A percentile compares a stretch with the other conserved stretches of the same genome.
Evolutionary conservation across 768 basidiomycete species (phyloP).

Genomic region (Kockovaella imperatae): DNA sequence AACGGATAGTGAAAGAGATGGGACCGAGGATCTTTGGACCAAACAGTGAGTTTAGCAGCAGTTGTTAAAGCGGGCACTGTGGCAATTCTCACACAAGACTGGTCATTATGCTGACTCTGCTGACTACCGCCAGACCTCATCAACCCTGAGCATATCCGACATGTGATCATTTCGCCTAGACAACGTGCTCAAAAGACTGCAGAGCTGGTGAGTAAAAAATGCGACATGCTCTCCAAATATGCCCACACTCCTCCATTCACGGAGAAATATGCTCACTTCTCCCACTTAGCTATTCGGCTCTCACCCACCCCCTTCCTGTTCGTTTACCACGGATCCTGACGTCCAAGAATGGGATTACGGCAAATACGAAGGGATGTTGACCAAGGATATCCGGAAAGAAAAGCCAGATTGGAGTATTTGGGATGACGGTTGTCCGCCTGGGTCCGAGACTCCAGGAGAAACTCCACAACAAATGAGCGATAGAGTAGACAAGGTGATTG

Average conservation of each 20-base stretch:
- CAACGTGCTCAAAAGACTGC: constrained; percentile 78
- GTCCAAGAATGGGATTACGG: constrained; percentile 75
- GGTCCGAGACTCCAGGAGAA: constrained; percentile 58
- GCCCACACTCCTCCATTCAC: background rate
- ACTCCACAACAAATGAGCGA: constrained; percentile 66
- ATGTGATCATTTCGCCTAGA: constrained; percentile 78
- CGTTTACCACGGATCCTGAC: constrained; percentile 30
- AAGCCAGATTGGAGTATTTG: constrained; percentile 70
- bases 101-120: constrained; percentile 1
- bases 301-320: constrained; percentile 22
- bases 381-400: constrained; percentile 65
- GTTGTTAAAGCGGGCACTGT: background rate
- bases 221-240: background rate
- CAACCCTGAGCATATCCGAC: constrained; percentile 68
- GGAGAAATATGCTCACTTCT: background rate
- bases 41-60: constrained; percentile 54
- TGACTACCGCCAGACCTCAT: constrained; percentile 55
- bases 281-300: constrained; percentile 35
- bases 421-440: constrained; percentile 75
- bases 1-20: constrained; percentile 59
- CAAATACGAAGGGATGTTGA: constrained; percentile 72
- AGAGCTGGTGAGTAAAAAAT: constrained; percentile 50
- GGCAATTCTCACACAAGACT: background rate
- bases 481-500: constrained; percentile 69
- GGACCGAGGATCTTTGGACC: constrained; percentile 64